phyloP scores from a whole-genome alignment of 1,284 basidiomycete species.

The Melanopsichium pennsylvanicum region DNA sequence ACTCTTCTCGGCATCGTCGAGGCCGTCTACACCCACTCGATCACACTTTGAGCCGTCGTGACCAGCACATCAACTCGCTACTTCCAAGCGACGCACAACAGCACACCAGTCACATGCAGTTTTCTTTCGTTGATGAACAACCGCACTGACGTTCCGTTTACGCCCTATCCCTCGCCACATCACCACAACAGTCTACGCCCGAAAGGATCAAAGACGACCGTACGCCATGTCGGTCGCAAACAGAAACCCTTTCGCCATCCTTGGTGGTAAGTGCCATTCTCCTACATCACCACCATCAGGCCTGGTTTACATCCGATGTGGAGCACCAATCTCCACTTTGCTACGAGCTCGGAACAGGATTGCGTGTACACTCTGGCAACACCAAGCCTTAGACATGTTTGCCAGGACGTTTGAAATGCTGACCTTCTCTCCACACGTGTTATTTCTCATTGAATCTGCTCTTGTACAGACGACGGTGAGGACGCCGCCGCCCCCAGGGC shows the following conservation, averaged over 20 bases:
- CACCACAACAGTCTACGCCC: conserved; percentile 26
- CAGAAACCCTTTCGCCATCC: conserved; percentile 64
- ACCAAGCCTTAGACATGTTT: too few species aligned
- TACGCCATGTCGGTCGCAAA: conserved; percentile 65
- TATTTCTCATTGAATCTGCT: not conserved
- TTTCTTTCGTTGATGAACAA: not conserved
- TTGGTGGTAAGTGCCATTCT: conserved; percentile 55
- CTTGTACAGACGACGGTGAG: conserved; percentile 51
- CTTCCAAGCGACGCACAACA: too few species aligned
- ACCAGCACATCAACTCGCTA: too few species aligned
- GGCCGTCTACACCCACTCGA: too few species aligned
- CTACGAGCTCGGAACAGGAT: too few species aligned
- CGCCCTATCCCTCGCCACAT: not conserved
- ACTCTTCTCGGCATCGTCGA: too few species aligned
- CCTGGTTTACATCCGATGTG: too few species aligned
- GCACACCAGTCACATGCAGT: too few species aligned
- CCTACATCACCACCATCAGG: not conserved
- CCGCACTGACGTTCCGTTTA: conserved; percentile 8
- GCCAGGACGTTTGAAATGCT: not conserved
- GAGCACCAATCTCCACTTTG: too few species aligned
- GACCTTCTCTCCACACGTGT: too few species aligned
- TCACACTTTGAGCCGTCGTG: too few species aligned
- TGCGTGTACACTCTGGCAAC: too few species aligned
- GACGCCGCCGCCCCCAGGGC: conserved; percentile 46
- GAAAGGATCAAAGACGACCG: conserved; percentile 53